Percentiles rank a stretch among this genome's conserved stretches.
These are phyloP conservation scores for Colletotrichum cordylinicola DNA, from an alignment of 2,329 filamentous ascomycete species.

Conservation along the genomic window DNA sequence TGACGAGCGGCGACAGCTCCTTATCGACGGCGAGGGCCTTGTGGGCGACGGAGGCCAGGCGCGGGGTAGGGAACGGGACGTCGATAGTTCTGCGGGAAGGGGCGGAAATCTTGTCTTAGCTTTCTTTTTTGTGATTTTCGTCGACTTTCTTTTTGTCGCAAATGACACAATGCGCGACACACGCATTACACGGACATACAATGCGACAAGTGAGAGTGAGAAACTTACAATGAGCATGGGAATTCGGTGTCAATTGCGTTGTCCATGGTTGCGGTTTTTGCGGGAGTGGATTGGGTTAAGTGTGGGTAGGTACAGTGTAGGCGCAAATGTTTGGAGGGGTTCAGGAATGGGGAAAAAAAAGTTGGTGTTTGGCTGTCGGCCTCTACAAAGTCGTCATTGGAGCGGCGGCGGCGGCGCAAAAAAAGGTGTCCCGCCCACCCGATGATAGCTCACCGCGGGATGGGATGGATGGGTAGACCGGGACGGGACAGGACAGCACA, in stretches of 20 bases:
- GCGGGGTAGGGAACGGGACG: slow-evolving; percentile 81
- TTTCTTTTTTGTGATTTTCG: slow-evolving; percentile 21
- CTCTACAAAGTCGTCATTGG: slow-evolving; percentile 1
- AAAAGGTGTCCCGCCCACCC: not conserved
- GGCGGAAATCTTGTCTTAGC: slow-evolving; percentile 4
- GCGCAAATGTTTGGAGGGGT: not conserved
- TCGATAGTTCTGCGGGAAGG: slow-evolving; percentile 56
- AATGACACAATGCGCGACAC: not conserved
- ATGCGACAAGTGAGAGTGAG: not conserved
- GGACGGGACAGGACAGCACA: not conserved
- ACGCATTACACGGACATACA: not conserved
- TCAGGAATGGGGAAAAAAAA: not conserved
- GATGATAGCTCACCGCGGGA: not conserved
- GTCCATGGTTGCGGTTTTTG: slow-evolving; percentile 39
- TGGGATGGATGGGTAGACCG: not conserved
- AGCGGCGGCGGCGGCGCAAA: not conserved
- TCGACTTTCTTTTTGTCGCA: not conserved
- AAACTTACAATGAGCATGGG: slow-evolving; percentile 68
- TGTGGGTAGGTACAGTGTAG: not conserved
- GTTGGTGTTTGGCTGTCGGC: not conserved
- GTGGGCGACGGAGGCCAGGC: slow-evolving; percentile 78
- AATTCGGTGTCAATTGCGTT: slow-evolving; percentile 50
- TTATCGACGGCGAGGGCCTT: slow-evolving; percentile 82
- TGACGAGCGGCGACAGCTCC: slow-evolving; percentile 86
- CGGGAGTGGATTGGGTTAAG: not conserved